Evolutionary conservation across 208 protist genomes (phyloP).

Genomic region (Phytomonas francai): DNA sequence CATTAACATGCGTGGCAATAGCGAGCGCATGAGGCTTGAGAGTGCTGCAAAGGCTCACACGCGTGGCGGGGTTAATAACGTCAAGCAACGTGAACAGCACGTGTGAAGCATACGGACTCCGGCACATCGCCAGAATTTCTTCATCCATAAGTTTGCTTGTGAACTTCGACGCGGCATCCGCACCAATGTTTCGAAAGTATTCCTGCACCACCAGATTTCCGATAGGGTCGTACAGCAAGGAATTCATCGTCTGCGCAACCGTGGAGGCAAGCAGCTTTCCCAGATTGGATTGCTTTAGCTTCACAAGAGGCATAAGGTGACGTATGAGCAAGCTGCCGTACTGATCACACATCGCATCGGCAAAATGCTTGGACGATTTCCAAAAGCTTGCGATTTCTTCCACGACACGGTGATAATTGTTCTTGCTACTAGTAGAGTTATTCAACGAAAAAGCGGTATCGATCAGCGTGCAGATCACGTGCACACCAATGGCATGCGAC

Average conservation of each 20-base stretch:
- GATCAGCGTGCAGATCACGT: slow-evolving; percentile 57
- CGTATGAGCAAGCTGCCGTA: slow-evolving; percentile 73
- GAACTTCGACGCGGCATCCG: slow-evolving; percentile 33
- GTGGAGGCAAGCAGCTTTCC: slow-evolving; percentile 44
- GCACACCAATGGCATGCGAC: slow-evolving; percentile 53
- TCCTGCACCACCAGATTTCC: slow-evolving; percentile 79
- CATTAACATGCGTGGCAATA: slow-evolving; percentile 72
- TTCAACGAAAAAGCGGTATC: slow-evolving; percentile 32
- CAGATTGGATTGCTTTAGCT: slow-evolving; percentile 44
- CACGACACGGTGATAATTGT: slow-evolving; percentile 9
- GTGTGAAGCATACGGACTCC: slow-evolving; percentile 60
- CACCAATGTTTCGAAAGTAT: slow-evolving; percentile 51
- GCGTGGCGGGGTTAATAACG: slow-evolving; percentile 53
- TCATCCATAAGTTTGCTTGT: slow-evolving; percentile 53
- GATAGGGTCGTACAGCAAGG: slow-evolving; percentile 56
- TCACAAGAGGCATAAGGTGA: slow-evolving; percentile 62
- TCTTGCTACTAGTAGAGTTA: slow-evolving; percentile 8
- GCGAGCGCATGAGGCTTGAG: slow-evolving; percentile 44
- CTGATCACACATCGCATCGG: slow-evolving; percentile 41
- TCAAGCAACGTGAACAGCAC: slow-evolving; percentile 72
- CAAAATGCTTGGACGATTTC: slow-evolving; percentile 35
- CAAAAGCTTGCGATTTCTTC: slow-evolving; percentile 50
- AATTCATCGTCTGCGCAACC: slow-evolving; percentile 43
- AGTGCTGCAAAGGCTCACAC: slow-evolving; percentile 56
- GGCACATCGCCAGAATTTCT: slow-evolving; percentile 59